Conservation (phyloP, 345 rosid species). For the Gossypium rotundifolium region DNA sequence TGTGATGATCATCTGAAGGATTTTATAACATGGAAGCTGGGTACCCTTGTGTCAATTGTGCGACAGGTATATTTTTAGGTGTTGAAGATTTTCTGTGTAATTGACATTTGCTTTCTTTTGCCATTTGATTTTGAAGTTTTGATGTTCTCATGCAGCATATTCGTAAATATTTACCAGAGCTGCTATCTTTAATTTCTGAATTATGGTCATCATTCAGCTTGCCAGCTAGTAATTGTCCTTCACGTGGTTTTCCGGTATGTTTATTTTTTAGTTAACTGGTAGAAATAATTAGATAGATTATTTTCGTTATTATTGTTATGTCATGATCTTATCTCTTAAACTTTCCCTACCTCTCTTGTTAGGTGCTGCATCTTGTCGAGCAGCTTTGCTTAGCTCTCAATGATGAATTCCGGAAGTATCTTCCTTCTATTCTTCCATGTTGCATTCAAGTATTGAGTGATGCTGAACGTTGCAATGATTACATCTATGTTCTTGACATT, state of each 20-base stretch:
- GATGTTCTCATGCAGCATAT: conserved; percentile 69
- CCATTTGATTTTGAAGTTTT: conserved; percentile 14
- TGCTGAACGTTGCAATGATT: conserved; percentile 87
- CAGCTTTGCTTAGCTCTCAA: conserved; percentile 98
- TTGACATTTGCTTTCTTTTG: conserved; percentile 9
- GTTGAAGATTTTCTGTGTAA: background rate
- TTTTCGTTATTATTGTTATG: background rate
- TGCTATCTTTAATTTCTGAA: conserved; percentile 79
- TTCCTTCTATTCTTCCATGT: conserved; percentile 89
- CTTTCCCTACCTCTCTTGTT: conserved; percentile 5
- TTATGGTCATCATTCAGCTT: conserved; percentile 90
- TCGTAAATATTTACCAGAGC: conserved; percentile 82
- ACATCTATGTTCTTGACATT: conserved; percentile 76
- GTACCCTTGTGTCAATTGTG: conserved; percentile 90
- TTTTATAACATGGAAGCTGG: conserved; percentile 96
- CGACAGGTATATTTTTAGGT: conserved; percentile 70
- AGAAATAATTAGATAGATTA: background rate
- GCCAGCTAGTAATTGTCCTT: conserved; percentile 63
- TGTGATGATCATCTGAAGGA: conserved; percentile 94
- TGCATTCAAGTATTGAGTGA: conserved; percentile 95
- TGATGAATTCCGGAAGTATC: conserved; percentile 90
- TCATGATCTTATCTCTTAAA: background rate
- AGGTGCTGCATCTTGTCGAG: conserved; percentile 95
- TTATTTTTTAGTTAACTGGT: background rate
- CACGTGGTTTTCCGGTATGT: conserved; percentile 81